phyloP scores from a whole-genome alignment of 2,329 filamentous ascomycete genomes.

The Fusarium lateritium region DNA sequence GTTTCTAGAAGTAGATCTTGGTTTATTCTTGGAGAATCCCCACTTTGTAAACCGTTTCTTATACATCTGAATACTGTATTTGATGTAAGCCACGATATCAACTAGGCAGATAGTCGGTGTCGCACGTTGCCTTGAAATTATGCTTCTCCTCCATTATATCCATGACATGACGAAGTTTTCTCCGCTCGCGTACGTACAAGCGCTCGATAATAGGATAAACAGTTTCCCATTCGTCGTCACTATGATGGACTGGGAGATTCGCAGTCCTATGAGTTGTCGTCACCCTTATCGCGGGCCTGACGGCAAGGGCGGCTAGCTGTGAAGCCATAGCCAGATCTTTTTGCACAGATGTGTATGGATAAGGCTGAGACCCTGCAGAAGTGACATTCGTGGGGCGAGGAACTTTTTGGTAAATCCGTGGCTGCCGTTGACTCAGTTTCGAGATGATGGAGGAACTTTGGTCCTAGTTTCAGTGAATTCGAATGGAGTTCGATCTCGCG shows the following conservation, averaged over 20 bases:
- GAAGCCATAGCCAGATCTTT: slow-evolving; percentile 5
- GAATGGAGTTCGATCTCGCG: no score
- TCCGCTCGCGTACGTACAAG: slow-evolving; percentile 17
- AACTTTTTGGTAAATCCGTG: background rate
- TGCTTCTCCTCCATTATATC: slow-evolving; percentile 25
- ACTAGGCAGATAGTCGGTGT: no score
- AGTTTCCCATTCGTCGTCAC: slow-evolving; percentile 22
- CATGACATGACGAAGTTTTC: slow-evolving; percentile 31
- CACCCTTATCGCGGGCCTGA: background rate
- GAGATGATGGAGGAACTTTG: background rate
- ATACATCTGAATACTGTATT: slow-evolving; percentile 15
- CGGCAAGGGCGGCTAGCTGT: background rate
- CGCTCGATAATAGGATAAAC: slow-evolving; percentile 15
- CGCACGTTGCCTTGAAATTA: slow-evolving; percentile 33
- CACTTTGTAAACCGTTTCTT: slow-evolving; percentile 35
- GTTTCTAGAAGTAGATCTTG: background rate
- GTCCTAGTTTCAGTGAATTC: background rate
- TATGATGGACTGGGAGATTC: slow-evolving; percentile 2
- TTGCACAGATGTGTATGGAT: background rate
- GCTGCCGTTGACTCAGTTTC: background rate
- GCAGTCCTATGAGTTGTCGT: background rate
- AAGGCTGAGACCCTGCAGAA: background rate
- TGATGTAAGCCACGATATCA: background rate
- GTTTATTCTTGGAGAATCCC: slow-evolving; percentile 29
- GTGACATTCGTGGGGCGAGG: background rate